phyloP scores from a whole-genome alignment of 2,329 filamentous ascomycete species.

The Geosmithia flava region DNA sequence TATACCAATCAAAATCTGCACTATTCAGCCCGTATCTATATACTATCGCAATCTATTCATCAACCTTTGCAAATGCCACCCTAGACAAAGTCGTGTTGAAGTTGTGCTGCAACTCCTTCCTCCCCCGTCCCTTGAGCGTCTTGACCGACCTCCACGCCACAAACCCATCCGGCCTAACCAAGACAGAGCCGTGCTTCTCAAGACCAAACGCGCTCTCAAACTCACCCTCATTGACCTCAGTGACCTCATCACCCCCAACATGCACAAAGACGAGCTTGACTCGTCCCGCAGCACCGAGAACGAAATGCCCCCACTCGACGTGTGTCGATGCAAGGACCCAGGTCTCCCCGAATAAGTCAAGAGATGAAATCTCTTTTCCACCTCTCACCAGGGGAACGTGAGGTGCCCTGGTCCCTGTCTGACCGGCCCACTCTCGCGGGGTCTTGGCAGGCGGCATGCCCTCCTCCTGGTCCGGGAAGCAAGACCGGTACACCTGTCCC shows the following conservation, averaged over 20 bases:
- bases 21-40: no score
- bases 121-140: not conserved
- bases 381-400: conserved; percentile 5
- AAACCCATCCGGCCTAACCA: not conserved
- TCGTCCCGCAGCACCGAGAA: not conserved
- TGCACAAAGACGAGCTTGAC: not conserved
- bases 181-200: not conserved
- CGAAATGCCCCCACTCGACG: not conserved
- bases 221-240: not conserved
- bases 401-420: conserved; percentile 9
- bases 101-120: not conserved
- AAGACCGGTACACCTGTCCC: not conserved
- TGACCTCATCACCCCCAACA: not conserved
- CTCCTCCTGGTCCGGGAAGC: not conserved
- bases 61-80: not conserved
- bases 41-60: no score
- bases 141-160: not conserved
- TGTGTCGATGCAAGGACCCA: conserved; percentile 1
- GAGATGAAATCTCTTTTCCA: not conserved
- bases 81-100: not conserved
- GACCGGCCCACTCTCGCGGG: conserved; percentile 10
- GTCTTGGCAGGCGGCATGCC: conserved; percentile 4
- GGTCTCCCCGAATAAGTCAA: not conserved
- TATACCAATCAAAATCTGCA: no score
- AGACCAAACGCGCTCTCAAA: not conserved